Evolutionary conservation across 768 basidiomycete species (phyloP).

Genomic region (Neoboletus magnificus): DNA sequence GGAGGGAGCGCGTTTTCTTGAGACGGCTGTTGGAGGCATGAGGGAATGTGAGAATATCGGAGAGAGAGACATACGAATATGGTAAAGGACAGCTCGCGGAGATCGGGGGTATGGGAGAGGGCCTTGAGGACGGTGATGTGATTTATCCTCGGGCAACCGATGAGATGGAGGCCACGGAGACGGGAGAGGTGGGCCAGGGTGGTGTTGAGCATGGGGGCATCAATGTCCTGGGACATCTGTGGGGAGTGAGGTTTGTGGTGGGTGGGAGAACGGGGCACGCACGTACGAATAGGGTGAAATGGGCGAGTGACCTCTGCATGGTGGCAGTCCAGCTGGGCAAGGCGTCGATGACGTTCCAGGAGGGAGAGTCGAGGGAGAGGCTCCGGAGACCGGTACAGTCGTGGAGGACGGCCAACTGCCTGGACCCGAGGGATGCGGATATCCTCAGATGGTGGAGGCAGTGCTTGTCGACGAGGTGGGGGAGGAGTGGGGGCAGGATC

Average conservation of each 20-base stretch:
- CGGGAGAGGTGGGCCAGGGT: constrained; percentile 49
- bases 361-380: constrained; percentile 56
- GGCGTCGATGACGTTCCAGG: constrained; percentile 57
- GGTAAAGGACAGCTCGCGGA: constrained; percentile 62
- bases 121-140: constrained; percentile 49
- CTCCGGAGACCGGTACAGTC: constrained; percentile 39
- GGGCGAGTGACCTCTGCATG: constrained; percentile 45
- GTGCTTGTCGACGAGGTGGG: constrained; percentile 41
- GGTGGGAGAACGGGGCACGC: constrained; percentile 21
- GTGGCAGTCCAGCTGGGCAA: constrained; percentile 55
- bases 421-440: constrained; percentile 49
- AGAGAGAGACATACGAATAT: constrained; percentile 44
- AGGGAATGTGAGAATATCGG: neutral
- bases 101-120: constrained; percentile 43
- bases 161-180: constrained; percentile 56
- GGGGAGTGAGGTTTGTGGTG: neutral
- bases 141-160: constrained; percentile 56
- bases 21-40: constrained; percentile 8
- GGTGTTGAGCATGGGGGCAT: constrained; percentile 46
- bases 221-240: constrained; percentile 57
- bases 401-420: constrained; percentile 45
- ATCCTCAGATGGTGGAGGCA: constrained; percentile 48
- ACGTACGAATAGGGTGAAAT: constrained; percentile 60
- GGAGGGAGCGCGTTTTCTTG: constrained; percentile 8
- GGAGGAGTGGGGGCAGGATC: constrained; percentile 49